Percentiles rank a stretch among this genome's conserved stretches.
These are phyloP conservation scores for Artemisia argyi DNA, from an alignment of 129 eudicot species.

Conservation along the genomic window DNA sequence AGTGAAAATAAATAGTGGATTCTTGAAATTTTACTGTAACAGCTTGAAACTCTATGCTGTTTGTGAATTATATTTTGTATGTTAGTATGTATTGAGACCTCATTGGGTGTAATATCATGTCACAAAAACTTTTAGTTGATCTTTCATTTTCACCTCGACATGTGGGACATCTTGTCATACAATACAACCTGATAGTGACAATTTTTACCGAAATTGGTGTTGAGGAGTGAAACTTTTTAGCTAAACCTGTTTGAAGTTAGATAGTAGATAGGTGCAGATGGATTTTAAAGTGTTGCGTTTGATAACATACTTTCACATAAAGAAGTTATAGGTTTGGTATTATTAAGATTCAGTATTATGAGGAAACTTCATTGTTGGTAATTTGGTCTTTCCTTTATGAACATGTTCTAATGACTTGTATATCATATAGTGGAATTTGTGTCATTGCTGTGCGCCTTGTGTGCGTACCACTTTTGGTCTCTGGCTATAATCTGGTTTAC, in stretches of 20 bases:
- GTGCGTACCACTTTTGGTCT: not conserved
- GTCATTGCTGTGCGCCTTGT: not conserved
- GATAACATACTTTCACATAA: not conserved
- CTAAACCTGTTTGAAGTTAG: conserved; percentile 5
- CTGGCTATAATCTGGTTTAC: not conserved
- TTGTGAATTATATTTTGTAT: not conserved
- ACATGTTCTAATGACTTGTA: not conserved
- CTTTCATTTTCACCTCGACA: not conserved
- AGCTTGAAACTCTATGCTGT: conserved; percentile 1
- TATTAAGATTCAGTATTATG: not conserved
- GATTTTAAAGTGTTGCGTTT: not conserved
- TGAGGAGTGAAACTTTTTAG: not conserved
- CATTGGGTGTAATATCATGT: conserved; percentile 5
- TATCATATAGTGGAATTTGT: not conserved
- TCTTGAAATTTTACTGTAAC: conserved; percentile 21
- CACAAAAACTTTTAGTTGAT: not conserved
- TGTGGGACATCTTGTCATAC: conserved; percentile 7
- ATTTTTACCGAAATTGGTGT: not conserved
- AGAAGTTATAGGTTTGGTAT: not conserved
- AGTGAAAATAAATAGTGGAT: conserved; percentile 25
- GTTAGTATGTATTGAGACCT: not conserved
- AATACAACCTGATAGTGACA: not conserved
- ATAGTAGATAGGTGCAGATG: not conserved
- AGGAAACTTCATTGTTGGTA: not conserved
- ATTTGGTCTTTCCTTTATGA: not conserved